phyloP scores from a whole-genome alignment of 2,329 filamentous ascomycete genomes.

The Diplodia sapinea region DNA sequence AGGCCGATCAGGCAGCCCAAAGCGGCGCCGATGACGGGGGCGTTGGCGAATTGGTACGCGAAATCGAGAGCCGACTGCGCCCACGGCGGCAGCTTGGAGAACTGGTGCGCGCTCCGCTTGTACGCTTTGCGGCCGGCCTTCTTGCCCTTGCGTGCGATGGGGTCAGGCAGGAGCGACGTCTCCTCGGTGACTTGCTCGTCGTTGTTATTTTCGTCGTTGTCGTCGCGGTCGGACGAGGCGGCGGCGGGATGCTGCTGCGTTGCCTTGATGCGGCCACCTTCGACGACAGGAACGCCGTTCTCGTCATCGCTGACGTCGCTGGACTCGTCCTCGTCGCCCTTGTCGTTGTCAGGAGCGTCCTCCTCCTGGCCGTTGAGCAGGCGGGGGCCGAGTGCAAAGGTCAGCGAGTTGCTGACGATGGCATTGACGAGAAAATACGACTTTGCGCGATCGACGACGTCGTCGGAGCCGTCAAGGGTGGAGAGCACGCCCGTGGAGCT shows the following conservation, averaged over 20 bases:
- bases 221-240: constrained; percentile 35
- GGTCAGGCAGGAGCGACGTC: constrained; percentile 58
- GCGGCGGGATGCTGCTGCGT: constrained; percentile 34
- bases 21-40: constrained; percentile 65
- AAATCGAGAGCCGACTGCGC: constrained; percentile 50
- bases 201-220: constrained; percentile 37
- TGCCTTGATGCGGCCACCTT: constrained; percentile 33
- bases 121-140: constrained; percentile 44
- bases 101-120: constrained; percentile 43
- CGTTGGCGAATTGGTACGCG: constrained; percentile 63
- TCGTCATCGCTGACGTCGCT: constrained; percentile 28
- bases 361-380: constrained; percentile 59
- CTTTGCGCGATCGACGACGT: constrained; percentile 64
- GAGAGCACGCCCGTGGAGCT: constrained; percentile 62
- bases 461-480: constrained; percentile 50
- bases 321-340: constrained; percentile 41
- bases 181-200: constrained; percentile 49
- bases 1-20: constrained; percentile 66
- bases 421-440: constrained; percentile 71
- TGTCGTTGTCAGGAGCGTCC: constrained; percentile 42
- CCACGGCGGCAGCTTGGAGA: constrained; percentile 46
- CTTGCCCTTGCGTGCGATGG: constrained; percentile 40
- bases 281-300: constrained; percentile 26
- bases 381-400: constrained; percentile 67
- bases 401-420: constrained; percentile 67